Conservation (phyloP, 1,284 basidiomycete species). For the Rhizoctonia solani region DNA sequence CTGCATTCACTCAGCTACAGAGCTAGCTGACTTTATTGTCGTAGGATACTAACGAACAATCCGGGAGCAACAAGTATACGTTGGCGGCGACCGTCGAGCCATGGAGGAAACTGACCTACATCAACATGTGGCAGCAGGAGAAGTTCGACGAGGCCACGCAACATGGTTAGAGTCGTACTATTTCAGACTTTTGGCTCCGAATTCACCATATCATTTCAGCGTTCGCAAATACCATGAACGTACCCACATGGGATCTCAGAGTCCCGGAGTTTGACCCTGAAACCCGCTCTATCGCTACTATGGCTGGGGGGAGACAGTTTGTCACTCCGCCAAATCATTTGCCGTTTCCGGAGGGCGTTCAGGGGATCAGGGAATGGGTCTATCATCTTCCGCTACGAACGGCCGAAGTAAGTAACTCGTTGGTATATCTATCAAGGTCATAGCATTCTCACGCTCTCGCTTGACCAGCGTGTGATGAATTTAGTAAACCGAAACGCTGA, state of each 20-base stretch:
- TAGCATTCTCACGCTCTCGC: background rate
- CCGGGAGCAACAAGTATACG: background rate
- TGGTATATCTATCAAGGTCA: background rate
- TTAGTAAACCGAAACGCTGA: slow-evolving; percentile 16
- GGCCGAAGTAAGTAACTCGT: background rate
- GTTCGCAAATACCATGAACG: slow-evolving; percentile 10
- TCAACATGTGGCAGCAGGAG: slow-evolving; percentile 22
- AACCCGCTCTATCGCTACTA: slow-evolving; percentile 13
- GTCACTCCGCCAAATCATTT: slow-evolving; percentile 10
- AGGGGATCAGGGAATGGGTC: slow-evolving; percentile 25
- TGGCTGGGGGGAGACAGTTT: slow-evolving; percentile 20
- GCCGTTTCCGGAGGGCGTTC: slow-evolving; percentile 23
- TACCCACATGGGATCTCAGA: slow-evolving; percentile 27
- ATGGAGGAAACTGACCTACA: slow-evolving; percentile 26
- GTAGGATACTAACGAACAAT: background rate
- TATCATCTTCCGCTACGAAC: slow-evolving; percentile 28
- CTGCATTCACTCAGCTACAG: background rate
- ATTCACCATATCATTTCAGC: background rate
- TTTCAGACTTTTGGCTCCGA: background rate
- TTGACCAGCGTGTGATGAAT: slow-evolving; percentile 25
- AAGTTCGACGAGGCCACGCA: slow-evolving; percentile 29
- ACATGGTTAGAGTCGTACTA: background rate
- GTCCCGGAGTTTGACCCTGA: slow-evolving; percentile 28
- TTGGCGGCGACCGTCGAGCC: slow-evolving; percentile 13
- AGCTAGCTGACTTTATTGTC: background rate